phyloP scores from a whole-genome alignment of 352 stramenopile species.

The Vaucheria bursata region DNA sequence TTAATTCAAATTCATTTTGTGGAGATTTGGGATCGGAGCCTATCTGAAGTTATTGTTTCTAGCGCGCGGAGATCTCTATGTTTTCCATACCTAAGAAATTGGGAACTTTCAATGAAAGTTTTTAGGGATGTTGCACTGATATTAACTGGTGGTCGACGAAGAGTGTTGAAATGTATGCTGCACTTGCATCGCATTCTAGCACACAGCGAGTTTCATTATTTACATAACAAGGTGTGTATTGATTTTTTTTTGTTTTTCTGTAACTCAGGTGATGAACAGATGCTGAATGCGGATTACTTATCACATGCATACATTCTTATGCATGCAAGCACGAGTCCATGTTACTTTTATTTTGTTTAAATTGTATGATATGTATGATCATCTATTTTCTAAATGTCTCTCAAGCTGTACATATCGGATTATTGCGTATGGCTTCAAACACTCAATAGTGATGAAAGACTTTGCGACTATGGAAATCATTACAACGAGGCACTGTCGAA shows the following conservation, averaged over 20 bases:
- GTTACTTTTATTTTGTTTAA: not conserved
- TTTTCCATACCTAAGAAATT: constrained; percentile 89
- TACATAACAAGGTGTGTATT: constrained; percentile 25
- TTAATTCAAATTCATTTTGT: too few relatives aligned
- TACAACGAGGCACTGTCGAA: not conserved
- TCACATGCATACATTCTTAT: not conserved
- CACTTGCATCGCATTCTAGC: constrained; percentile 55
- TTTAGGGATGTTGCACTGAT: constrained; percentile 71
- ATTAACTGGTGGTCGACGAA: constrained; percentile 68
- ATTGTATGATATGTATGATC: not conserved
- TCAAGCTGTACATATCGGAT: constrained; percentile 39
- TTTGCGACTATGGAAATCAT: not conserved
- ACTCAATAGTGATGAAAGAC: not conserved
- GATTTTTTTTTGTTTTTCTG: not conserved
- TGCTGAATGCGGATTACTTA: not conserved
- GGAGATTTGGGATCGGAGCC: too few relatives aligned
- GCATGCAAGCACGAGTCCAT: not conserved
- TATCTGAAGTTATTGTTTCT: constrained; percentile 55
- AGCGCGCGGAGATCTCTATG: constrained; percentile 77
- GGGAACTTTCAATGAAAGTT: constrained; percentile 65
- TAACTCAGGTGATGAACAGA: not conserved
- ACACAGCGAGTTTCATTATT: constrained; percentile 36
- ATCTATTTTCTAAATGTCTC: not conserved
- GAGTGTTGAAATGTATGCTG: constrained; percentile 76
- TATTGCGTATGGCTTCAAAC: constrained; percentile 42